Evolutionary conservation across 345 rosid genomes (phyloP), one percentile per base, ranked within the genome.

Genomic region (Carallia pectinifolia): DNA sequence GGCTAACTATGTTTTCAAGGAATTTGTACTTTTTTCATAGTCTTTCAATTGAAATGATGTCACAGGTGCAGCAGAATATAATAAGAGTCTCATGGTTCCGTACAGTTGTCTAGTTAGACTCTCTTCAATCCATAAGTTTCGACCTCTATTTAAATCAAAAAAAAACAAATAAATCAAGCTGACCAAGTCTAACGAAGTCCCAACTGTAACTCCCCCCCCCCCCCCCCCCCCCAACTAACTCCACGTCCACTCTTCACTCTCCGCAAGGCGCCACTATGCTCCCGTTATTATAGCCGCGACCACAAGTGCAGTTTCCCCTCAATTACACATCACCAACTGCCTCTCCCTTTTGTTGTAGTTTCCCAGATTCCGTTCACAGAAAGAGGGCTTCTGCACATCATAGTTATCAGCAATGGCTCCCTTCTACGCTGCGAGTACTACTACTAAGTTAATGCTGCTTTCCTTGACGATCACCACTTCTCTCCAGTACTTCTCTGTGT

Each of bases 181-280:
- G 79, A 33, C 67, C 33, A 31, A 52, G 73, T 71, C 76, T 63
- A 74, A 53, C 4, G 17, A 27, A 38, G 40, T 6, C 17, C 23
- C 61, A 53, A 56, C 72, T 39, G 63, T 61, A 23, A 23, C 23
- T 37, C 48, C 53, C 10, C 64, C 33, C 78, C 82, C 82, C 64
- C 33, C 78, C 82, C 82, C 48, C 53, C 10, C 64, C 33, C 78
- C 82, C 82, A n/a, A 79, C 82, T 71, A 68, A 68, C 72, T 79
- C 76, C 76, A 71, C 66, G 12, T 66, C 71, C 78, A 48, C 48
- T 61, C 69, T 58, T 71, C 66, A 6, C 29, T 64, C 7, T 63
- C 50, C 5, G 60, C 68, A n/a, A 23, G 23, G 23, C 34, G 71
- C n/a, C 40, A 66, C 13, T 30, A 34, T 12, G 27, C 6, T 33